Conservation (phyloP, 1,139 yeast species). For the Geotrichum australiense region DNA sequence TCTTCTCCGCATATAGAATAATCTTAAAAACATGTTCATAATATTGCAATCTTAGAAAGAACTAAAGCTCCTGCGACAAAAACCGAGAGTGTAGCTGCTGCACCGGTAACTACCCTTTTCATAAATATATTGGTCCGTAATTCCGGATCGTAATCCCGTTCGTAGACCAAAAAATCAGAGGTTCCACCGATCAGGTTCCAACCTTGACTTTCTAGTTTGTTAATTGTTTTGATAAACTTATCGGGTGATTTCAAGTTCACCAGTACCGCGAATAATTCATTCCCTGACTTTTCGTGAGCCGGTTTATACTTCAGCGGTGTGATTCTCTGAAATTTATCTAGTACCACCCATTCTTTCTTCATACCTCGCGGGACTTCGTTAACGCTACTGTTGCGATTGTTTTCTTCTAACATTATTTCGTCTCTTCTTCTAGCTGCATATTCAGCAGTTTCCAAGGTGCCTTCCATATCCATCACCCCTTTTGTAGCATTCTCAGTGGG, state of each 20-base stretch:
- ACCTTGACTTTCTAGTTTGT: conserved; percentile 36
- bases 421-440: too few relatives aligned
- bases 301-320: too few relatives aligned
- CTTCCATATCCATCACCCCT: too few relatives aligned
- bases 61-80: conserved; percentile 19
- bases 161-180: conserved; percentile 36
- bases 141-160: conserved; percentile 25
- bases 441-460: too few relatives aligned
- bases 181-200: conserved; percentile 44
- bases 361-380: too few relatives aligned
- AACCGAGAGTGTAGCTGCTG: conserved; percentile 18
- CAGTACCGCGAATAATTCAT: conserved; percentile 45
- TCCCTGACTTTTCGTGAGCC: conserved; percentile 30
- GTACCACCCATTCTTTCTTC: too few relatives aligned
- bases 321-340: too few relatives aligned
- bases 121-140: conserved; percentile 19
- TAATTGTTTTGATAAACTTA: conserved; percentile 31
- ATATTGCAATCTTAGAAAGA: conserved; percentile 6
- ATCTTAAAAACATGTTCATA: conserved; percentile 2
- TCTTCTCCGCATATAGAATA: conserved; percentile 7
- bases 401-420: too few relatives aligned
- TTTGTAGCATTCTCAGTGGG: too few relatives aligned
- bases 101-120: conserved; percentile 17
- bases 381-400: too few relatives aligned
- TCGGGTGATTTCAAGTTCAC: conserved; percentile 37